phyloP scores from a whole-genome alignment of 768 basidiomycete species.

The Calocybe cyanea region DNA sequence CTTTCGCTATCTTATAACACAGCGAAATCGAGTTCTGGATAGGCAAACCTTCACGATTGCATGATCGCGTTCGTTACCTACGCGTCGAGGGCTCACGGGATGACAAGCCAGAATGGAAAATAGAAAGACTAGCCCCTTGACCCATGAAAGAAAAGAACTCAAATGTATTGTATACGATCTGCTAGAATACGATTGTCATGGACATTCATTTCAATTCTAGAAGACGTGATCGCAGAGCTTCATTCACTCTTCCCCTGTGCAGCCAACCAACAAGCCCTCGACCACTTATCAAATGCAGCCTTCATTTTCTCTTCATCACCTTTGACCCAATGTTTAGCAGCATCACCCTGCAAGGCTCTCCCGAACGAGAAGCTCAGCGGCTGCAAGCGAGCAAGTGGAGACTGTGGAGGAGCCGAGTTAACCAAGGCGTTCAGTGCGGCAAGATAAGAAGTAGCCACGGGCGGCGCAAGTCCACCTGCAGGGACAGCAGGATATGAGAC shows the following conservation, averaged over 20 bases:
- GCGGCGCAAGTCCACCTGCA: slow-evolving; percentile 41
- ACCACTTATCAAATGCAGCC: slow-evolving; percentile 36
- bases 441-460: slow-evolving; percentile 37
- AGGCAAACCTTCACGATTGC: slow-evolving; percentile 92
- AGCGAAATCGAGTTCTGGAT: slow-evolving; percentile 98
- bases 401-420: slow-evolving; percentile 27
- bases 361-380: slow-evolving; percentile 48
- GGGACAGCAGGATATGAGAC: not conserved
- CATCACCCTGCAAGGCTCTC: slow-evolving; percentile 45
- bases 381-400: slow-evolving; percentile 37
- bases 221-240: too few species aligned
- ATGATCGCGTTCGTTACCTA: slow-evolving; percentile 82
- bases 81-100: slow-evolving; percentile 46
- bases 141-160: slow-evolving; percentile 16
- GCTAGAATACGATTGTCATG: not conserved
- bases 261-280: slow-evolving; percentile 39
- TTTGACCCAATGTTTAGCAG: slow-evolving; percentile 41
- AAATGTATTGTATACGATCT: not conserved
- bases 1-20: not conserved
- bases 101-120: slow-evolving; percentile 62
- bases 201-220: too few species aligned
- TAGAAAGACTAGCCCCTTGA: slow-evolving; percentile 75
- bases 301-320: slow-evolving; percentile 40
- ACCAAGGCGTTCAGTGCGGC: slow-evolving; percentile 36
- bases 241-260: slow-evolving; percentile 29